Conservation (phyloP, 1,139 yeast species). For the Geotrichum australiense region DNA sequence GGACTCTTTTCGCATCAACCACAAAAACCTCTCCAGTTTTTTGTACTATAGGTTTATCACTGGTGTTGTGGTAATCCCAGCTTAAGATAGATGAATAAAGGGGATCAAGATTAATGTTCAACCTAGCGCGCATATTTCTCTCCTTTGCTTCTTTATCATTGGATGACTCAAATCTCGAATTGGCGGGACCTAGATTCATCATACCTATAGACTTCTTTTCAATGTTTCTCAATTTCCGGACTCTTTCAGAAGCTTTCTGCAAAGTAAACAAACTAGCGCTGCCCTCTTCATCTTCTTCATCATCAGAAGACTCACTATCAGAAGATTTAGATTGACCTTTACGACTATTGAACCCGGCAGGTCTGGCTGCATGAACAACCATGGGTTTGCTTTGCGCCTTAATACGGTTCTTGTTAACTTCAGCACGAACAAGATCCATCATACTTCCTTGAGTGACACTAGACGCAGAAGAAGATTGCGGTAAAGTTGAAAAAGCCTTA, state of each 20-base stretch:
- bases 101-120: slow-evolving; percentile 72
- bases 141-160: slow-evolving; percentile 52
- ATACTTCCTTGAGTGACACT: slow-evolving; percentile 24
- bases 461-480: slow-evolving; percentile 14
- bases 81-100: slow-evolving; percentile 60
- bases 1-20: slow-evolving; percentile 47
- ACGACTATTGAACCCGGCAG: slow-evolving; percentile 67
- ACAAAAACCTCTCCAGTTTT: slow-evolving; percentile 46
- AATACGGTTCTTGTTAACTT: slow-evolving; percentile 19
- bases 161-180: slow-evolving; percentile 7
- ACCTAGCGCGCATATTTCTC: slow-evolving; percentile 69
- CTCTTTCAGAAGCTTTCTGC: slow-evolving; percentile 14
- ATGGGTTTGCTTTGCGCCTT: slow-evolving; percentile 23
- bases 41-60: slow-evolving; percentile 51
- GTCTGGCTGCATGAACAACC: slow-evolving; percentile 58
- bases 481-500: slow-evolving; percentile 15
- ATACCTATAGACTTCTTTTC: slow-evolving; percentile 16
- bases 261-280: slow-evolving; percentile 25
- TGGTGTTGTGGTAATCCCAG: slow-evolving; percentile 65
- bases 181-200: slow-evolving; percentile 8
- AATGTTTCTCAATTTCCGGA: slow-evolving; percentile 19
- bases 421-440: slow-evolving; percentile 28
- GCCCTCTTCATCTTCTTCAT: slow-evolving; percentile 28
- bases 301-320: slow-evolving; percentile 19
- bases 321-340: slow-evolving; percentile 11